Evolutionary conservation across 352 stramenopile species (phyloP).

Genomic region (Thraustochytrium sp.): DNA sequence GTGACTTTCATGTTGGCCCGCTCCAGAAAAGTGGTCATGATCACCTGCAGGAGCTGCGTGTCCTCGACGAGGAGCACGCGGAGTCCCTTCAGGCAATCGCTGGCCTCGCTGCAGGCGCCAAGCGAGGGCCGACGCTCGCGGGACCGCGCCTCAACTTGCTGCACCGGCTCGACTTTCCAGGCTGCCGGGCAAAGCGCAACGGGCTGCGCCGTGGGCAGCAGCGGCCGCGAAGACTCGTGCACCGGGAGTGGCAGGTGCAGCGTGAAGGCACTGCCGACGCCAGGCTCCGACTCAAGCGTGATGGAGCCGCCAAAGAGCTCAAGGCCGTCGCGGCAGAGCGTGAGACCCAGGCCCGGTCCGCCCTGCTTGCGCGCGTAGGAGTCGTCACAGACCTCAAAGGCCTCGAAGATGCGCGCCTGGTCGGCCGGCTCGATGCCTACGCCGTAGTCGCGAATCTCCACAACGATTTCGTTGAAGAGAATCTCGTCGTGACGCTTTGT

Average conservation of each 20-base stretch:
- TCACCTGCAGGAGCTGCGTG: background rate
- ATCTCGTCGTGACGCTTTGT: too few species aligned
- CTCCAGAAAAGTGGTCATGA: conserved; percentile 6
- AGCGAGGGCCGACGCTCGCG: too few species aligned
- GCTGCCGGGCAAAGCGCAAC: background rate
- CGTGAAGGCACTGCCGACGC: background rate
- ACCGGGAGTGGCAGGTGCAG: background rate
- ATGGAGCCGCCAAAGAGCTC: background rate
- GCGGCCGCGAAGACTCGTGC: background rate
- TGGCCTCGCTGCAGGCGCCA: too few species aligned
- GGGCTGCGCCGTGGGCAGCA: background rate
- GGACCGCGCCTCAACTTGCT: too few species aligned
- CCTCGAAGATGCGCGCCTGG: background rate
- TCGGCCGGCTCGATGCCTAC: background rate
- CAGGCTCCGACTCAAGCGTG: background rate
- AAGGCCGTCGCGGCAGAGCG: background rate
- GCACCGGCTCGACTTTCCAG: conserved; percentile 11
- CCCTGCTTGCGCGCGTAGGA: background rate
- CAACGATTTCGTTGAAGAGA: background rate
- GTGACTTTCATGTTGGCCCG: background rate
- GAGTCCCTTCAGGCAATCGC: background rate
- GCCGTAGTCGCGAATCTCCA: background rate
- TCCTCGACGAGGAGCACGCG: background rate
- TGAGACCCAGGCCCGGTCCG: background rate
- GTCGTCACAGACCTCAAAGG: background rate